Evolutionary conservation across 371 early-diverging fungal genomes (phyloP).

Genomic region (Quaeritorhiza haematococci): DNA sequence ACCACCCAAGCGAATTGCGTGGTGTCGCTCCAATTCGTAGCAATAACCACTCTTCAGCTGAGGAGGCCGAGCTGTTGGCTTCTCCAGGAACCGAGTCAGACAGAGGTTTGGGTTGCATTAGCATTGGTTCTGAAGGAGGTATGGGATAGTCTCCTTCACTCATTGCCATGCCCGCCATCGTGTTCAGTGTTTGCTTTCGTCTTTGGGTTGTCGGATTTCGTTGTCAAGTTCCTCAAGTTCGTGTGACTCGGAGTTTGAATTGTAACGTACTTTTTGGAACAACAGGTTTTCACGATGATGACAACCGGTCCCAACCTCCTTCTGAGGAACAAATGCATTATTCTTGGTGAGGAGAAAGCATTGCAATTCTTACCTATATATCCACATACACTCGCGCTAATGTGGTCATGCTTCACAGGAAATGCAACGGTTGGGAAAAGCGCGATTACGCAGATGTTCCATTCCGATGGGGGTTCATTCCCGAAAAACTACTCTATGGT

Average conservation of each 20-base stretch:
- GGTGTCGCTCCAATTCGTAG: constrained; percentile 46
- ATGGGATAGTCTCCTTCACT: too few species aligned
- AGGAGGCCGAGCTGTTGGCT: constrained; percentile 5
- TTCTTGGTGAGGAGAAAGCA: constrained; percentile 19
- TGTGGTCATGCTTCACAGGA: constrained; percentile 15
- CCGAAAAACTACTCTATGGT: constrained; percentile 43
- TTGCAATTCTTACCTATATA: not conserved
- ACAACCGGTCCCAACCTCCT: too few species aligned
- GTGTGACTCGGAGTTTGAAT: too few species aligned
- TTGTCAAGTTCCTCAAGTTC: too few species aligned
- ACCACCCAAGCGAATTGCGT: constrained; percentile 53
- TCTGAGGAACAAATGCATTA: constrained; percentile 35
- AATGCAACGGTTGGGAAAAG: constrained; percentile 39
- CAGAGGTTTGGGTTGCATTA: too few species aligned
- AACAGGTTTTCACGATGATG: too few species aligned
- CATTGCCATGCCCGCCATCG: too few species aligned
- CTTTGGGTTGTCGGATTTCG: too few species aligned
- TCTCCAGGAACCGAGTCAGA: too few species aligned
- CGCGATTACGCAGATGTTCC: constrained; percentile 34
- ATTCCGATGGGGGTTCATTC: constrained; percentile 34
- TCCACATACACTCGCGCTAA: not conserved
- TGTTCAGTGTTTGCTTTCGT: too few species aligned
- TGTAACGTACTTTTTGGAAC: too few species aligned
- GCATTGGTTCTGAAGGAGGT: too few species aligned
- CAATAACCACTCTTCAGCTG: constrained; percentile 48